These are phyloP conservation scores for Stemphylium lycopersici DNA, from an alignment of 2,329 filamentous ascomycete genomes.

Conservation along the genomic window DNA sequence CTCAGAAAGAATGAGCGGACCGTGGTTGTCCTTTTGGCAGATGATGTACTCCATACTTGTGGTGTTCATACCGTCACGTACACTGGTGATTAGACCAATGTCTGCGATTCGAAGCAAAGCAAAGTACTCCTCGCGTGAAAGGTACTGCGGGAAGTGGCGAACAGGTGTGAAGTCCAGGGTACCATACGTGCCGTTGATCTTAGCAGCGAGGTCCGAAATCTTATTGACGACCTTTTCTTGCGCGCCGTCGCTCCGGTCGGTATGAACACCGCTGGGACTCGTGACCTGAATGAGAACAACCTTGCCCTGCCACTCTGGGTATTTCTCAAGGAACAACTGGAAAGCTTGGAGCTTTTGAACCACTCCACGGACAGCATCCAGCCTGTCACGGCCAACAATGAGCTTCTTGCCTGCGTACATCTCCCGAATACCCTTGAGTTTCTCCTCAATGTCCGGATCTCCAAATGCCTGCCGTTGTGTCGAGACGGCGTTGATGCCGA, in stretches of 20 bases:
- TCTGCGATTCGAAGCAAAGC: conserved; percentile 89
- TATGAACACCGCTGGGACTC: conserved; percentile 80
- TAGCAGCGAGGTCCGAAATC: conserved; percentile 87
- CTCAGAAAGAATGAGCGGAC: conserved; percentile 91
- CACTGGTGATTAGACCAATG: conserved; percentile 92
- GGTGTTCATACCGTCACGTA: conserved; percentile 97
- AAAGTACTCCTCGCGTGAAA: conserved; percentile 90
- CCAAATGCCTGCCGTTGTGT: conserved; percentile 78
- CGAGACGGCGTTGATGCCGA: conserved; percentile 87
- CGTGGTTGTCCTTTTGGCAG: conserved; percentile 84
- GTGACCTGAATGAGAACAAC: conserved; percentile 96
- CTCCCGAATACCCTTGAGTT: conserved; percentile 71
- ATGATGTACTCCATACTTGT: conserved; percentile 94
- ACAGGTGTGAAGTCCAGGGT: conserved; percentile 89
- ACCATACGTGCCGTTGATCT: conserved; percentile 90
- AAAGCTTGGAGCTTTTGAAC: conserved; percentile 96
- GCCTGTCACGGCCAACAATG: conserved; percentile 91
- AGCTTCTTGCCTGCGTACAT: conserved; percentile 91
- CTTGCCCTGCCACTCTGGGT: conserved; percentile 89
- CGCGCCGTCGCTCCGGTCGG: conserved; percentile 70
- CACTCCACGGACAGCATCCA: conserved; percentile 91
- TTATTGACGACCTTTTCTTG: conserved; percentile 84
- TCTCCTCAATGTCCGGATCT: conserved; percentile 71
- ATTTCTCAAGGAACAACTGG: conserved; percentile 86
- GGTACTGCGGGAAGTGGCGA: conserved; percentile 92